Evolutionary conservation across 495 filamentous ascomycete genomes (phyloP), one percentile per base, ranked within the genome.

Genomic region (Melanomma pulvis-pyrius): DNA sequence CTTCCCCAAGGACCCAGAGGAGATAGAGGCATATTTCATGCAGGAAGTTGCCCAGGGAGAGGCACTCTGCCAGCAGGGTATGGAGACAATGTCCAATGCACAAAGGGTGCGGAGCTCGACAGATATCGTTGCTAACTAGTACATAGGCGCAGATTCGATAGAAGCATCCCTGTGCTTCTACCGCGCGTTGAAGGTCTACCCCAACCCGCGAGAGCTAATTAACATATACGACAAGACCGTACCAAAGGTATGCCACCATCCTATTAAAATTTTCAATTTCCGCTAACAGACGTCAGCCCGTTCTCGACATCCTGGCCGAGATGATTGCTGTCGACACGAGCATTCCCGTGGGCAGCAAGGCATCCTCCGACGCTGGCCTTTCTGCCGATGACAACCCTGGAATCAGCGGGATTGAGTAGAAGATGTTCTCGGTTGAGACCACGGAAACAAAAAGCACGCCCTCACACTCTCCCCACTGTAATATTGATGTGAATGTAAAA

Each of bases 211-310:
- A 72, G 94, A 97, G 73, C 82, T 98, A 61, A 97, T 98, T 76
- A 83, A 81, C 61, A 97, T 98, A 75, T 98, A 97, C 80, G 96
- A 98, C 78, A 97, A 96, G 85, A 97, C 93, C 48, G 93, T 97
- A 24, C 86, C 92, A 51, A 97, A 96, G 86, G 86, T 89, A 80
- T 65, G 74, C 62, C 26, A 19, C 1, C 26, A 5, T 32, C 9
- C 8, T 46, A 2, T 17, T 4, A 12, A 36, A 4, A 49, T 48
- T 19, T 12, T 28, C 15, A 25, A 17, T 21, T 5, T 51, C 22
- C n/a, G 44, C 61, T 78, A 68, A 78, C 54, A 17, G 44, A 39
- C 25, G 41, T 52, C 69, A 92, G 87, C 92, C 92, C 58, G 88
- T 97, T 39, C 84, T 98, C 52, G 94, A 98, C 75, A 85, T 98